These are phyloP conservation scores for Syncephalastrum monosporum DNA, from an alignment of 371 early-diverging fungal species.

Conservation along the genomic window DNA sequence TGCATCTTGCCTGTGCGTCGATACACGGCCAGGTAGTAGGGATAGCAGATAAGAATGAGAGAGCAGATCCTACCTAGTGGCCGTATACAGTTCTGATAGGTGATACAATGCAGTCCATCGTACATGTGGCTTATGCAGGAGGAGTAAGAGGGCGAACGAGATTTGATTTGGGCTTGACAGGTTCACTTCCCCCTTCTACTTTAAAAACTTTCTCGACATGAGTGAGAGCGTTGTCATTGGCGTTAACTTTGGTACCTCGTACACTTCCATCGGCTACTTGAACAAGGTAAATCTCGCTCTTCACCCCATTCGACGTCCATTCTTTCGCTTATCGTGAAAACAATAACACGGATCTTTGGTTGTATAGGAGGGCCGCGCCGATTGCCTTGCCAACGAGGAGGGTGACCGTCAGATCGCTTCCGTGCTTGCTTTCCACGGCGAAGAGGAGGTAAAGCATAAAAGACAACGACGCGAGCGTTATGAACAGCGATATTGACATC, in stretches of 20 bases:
- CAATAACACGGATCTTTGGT: slow-evolving; percentile 38
- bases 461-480: neutral
- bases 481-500: neutral
- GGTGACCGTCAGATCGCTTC: slow-evolving; percentile 95
- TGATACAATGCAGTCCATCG: too few species aligned
- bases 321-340: slow-evolving; percentile 38
- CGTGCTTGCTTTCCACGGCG: slow-evolving; percentile 89
- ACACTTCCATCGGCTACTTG: slow-evolving; percentile 87
- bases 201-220: slow-evolving; percentile 14
- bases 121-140: too few species aligned
- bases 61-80: too few species aligned
- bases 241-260: slow-evolving; percentile 87
- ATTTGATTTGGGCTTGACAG: too few species aligned
- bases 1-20: too few species aligned
- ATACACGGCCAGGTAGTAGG: too few species aligned
- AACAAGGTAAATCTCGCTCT: slow-evolving; percentile 60
- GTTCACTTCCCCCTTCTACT: too few species aligned
- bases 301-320: neutral
- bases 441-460: slow-evolving; percentile 69
- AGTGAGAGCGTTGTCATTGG: slow-evolving; percentile 66
- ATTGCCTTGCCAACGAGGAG: slow-evolving; percentile 96
- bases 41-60: too few species aligned
- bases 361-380: slow-evolving; percentile 78
- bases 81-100: too few species aligned
- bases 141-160: too few species aligned